A percentile compares a stretch with the other conserved stretches of the same genome.
Conservation (phyloP, 2,329 filamentous ascomycete species). For the Mycosphaerelloides madeirae region DNA sequence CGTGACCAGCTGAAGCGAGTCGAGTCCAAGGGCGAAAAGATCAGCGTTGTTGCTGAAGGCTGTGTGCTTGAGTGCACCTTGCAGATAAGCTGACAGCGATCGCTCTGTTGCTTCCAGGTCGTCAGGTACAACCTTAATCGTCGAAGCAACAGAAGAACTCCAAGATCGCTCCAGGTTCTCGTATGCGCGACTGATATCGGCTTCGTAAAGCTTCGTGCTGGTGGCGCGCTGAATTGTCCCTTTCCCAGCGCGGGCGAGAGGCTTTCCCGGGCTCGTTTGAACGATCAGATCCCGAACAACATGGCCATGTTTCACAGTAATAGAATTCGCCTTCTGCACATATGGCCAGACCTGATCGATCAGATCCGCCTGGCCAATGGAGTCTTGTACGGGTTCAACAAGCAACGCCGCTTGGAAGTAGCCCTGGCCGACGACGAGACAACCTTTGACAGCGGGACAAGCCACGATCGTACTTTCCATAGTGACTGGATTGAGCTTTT, state of each 20-base stretch:
- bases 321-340: not conserved
- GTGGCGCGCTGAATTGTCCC: constrained; percentile 42
- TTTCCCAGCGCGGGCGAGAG: constrained; percentile 46
- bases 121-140: not conserved
- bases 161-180: too few relatives aligned
- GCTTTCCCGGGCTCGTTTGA: constrained; percentile 40
- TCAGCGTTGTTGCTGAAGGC: constrained; percentile 22
- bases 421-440: constrained; percentile 28
- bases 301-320: constrained; percentile 30
- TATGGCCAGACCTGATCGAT: constrained; percentile 1
- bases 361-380: constrained; percentile 10
- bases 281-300: constrained; percentile 41
- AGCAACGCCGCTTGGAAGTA: constrained; percentile 27
- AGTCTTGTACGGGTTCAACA: constrained; percentile 22
- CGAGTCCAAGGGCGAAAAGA: constrained; percentile 31
- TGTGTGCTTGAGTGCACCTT: not conserved
- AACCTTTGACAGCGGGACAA: constrained; percentile 24
- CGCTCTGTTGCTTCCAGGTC: not conserved
- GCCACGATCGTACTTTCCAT: constrained; percentile 11
- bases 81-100: not conserved
- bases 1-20: constrained; percentile 35
- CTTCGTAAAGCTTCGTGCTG: constrained; percentile 38
- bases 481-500: constrained; percentile 17
- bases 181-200: constrained; percentile 47
- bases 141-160: not conserved